Base-by-base conservation (phyloP, 2,329 filamentous ascomycete species). In the Aureobasidium sp. region DNA sequence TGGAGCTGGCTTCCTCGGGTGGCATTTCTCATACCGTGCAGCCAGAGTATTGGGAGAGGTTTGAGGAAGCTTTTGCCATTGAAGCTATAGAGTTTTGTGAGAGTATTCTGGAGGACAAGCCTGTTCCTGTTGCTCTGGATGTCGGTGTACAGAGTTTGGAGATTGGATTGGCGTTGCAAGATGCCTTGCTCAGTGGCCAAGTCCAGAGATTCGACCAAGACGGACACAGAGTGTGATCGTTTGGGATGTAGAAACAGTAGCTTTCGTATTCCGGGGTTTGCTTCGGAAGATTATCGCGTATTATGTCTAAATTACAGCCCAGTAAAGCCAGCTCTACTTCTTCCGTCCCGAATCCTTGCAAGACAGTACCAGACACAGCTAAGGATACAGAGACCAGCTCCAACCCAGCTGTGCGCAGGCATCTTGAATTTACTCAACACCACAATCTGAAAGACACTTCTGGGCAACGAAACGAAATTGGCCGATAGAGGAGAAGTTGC, bases 71-170 rank as follows among this genome's bases (percentile, higher is more conserved):
- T 0, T 87, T 87, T 67, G 79, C 84, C 19, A 79, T 74, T 11
- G 84, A 87, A 71, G 79, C 81, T 8, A 81, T 84, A 60, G 83
- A 86, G 70, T 87, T n/a, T n/a, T n/a, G n/a, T n/a, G n/a, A n/a
- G n/a, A n/a, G n/a, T n/a, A n/a, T n/a, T n/a, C n/a, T n/a, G n/a
- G n/a, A n/a, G n/a, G n/a, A n/a, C n/a, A n/a, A n/a, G n/a, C n/a
- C n/a, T n/a, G n/a, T n/a, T n/a, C n/a, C n/a, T n/a, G n/a, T n/a
- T n/a, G n/a, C n/a, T n/a, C n/a, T n/a, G n/a, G 69, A 73, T 33
- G 80, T 81, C n/a, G 83, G 83, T 2, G 80, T 86, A 17, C 76
- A 81, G 60, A 79, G 81, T 0, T 78, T 87, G 9, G 76, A 77
- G 68, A 86, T 88, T 70, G 85, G 82, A 0, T 77, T 77, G 43